phyloP scores from a whole-genome alignment of 2,329 filamentous ascomycete genomes.

The Mycocentrospora acerina region DNA sequence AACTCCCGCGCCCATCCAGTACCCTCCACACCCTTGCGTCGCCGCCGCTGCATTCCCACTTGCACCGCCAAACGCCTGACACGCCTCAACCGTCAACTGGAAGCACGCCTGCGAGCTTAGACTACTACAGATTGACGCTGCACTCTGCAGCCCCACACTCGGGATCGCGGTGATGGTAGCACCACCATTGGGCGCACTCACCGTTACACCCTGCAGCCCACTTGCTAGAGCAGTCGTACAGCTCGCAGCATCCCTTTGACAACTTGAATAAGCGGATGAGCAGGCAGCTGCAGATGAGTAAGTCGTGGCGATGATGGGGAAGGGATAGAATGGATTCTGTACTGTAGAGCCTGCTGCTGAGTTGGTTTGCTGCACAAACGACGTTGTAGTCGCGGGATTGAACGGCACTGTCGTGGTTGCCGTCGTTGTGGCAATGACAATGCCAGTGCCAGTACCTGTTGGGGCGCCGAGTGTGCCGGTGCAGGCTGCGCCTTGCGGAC shows the following conservation, averaged over 20 bases:
- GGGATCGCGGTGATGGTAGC: conserved; percentile 51
- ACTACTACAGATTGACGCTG: conserved; percentile 36
- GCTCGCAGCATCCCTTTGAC: conserved; percentile 49
- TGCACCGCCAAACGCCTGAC: conserved; percentile 42
- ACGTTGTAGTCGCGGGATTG: conserved; percentile 19
- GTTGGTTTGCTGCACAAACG: conserved; percentile 26
- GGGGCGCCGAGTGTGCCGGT: conserved; percentile 53
- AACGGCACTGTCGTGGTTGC: conserved; percentile 17
- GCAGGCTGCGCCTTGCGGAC: conserved; percentile 58
- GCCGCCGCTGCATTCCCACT: conserved; percentile 31
- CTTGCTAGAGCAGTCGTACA: conserved; percentile 48
- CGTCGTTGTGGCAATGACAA: conserved; percentile 20
- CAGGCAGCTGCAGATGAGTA: conserved; percentile 55
- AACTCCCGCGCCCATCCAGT: conserved; percentile 21
- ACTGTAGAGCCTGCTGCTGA: conserved; percentile 42
- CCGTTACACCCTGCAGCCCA: conserved; percentile 53
- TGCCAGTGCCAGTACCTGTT: conserved; percentile 6
- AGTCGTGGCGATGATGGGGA: conserved; percentile 55
- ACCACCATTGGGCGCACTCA: conserved; percentile 52
- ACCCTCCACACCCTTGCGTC: conserved; percentile 17
- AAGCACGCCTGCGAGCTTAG: conserved; percentile 51
- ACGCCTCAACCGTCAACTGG: conserved; percentile 51
- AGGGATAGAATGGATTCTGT: conserved; percentile 54
- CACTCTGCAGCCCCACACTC: conserved; percentile 29
- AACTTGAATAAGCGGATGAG: conserved; percentile 56